A percentile compares a stretch with the other conserved stretches of the same genome.
Conservation (phyloP, 179 eudicot genomes). For the Corrigiola litoralis region DNA sequence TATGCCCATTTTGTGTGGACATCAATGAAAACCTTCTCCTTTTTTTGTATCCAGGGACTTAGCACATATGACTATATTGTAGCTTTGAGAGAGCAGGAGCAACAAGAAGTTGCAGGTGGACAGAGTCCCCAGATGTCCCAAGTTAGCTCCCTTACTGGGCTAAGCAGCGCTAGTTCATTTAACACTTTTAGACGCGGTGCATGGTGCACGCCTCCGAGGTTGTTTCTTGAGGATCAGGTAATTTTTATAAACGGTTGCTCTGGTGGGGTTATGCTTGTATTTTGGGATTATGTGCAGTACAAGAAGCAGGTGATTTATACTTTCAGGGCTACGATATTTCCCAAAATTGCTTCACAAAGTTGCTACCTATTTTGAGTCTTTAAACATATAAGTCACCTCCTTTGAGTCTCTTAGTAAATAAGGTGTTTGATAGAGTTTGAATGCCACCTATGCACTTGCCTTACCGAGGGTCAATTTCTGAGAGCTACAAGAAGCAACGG, state of each 20-base stretch:
- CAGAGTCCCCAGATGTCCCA: conserved; percentile 99
- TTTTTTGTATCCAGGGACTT: conserved; percentile 55
- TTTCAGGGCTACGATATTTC: too few relatives aligned
- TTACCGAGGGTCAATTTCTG: too few relatives aligned
- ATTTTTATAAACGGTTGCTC: neutral
- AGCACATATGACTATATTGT: conserved; percentile 98
- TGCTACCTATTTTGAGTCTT: too few relatives aligned
- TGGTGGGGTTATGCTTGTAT: neutral
- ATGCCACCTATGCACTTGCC: too few relatives aligned
- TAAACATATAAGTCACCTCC: too few relatives aligned
- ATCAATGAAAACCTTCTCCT: neutral
- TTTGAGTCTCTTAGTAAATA: too few relatives aligned
- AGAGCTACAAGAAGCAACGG: too few relatives aligned
- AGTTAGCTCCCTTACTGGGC: conserved; percentile 85
- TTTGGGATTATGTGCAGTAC: too few relatives aligned
- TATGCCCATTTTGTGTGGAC: too few relatives aligned
- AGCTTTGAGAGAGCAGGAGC: conserved; percentile 96
- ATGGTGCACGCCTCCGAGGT: conserved; percentile 97
- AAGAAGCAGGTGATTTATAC: too few relatives aligned
- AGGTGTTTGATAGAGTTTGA: too few relatives aligned
- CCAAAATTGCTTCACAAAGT: too few relatives aligned
- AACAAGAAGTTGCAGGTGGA: conserved; percentile 75
- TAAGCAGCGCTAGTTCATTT: conserved; percentile 96
- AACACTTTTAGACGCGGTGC: conserved; percentile 84
- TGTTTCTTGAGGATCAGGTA: conserved; percentile 97